Evolutionary conservation across 257 asterid genomes (phyloP).

Genomic region (Echium plantagineum): DNA sequence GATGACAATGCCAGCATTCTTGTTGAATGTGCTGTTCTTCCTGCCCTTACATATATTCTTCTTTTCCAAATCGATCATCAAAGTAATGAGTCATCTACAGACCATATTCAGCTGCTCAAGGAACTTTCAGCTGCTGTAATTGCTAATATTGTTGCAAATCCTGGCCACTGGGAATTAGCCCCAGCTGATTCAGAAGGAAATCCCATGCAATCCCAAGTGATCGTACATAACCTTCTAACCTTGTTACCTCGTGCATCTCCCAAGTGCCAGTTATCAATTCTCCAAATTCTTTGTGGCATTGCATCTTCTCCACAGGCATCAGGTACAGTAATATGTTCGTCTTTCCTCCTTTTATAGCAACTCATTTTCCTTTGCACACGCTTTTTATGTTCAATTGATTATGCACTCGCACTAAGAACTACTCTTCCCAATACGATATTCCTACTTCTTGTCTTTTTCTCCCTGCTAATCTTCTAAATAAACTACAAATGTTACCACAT

Average conservation of each 20-base stretch:
- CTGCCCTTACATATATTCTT: conserved; percentile 15
- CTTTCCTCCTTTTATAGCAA: background rate
- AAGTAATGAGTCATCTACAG: conserved; percentile 8
- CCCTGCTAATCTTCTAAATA: no score
- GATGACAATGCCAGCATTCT: conserved; percentile 19
- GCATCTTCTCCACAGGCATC: conserved; percentile 24
- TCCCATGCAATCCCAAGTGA: conserved; percentile 15
- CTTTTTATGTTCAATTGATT: background rate
- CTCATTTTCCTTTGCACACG: background rate
- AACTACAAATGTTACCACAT: no score
- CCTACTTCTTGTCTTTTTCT: no score
- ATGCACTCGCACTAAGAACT: background rate
- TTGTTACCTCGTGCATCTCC: conserved; percentile 12
- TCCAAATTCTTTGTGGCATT: conserved; percentile 11
- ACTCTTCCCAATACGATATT: no score
- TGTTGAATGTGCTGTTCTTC: conserved; percentile 18
- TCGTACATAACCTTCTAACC: conserved; percentile 9
- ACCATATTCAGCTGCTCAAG: conserved; percentile 5
- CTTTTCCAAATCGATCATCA: background rate
- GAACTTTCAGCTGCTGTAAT: conserved; percentile 15
- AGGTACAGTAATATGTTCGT: conserved; percentile 8
- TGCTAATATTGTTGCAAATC: conserved; percentile 14
- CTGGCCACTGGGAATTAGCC: conserved; percentile 26
- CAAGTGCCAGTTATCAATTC: conserved; percentile 11
- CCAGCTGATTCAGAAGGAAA: conserved; percentile 15